A percentile compares a stretch with the other conserved stretches of the same genome.
Evolutionary conservation across 2,329 filamentous ascomycete species (phyloP).

Genomic region (Ophiostoma triangulosporum): DNA sequence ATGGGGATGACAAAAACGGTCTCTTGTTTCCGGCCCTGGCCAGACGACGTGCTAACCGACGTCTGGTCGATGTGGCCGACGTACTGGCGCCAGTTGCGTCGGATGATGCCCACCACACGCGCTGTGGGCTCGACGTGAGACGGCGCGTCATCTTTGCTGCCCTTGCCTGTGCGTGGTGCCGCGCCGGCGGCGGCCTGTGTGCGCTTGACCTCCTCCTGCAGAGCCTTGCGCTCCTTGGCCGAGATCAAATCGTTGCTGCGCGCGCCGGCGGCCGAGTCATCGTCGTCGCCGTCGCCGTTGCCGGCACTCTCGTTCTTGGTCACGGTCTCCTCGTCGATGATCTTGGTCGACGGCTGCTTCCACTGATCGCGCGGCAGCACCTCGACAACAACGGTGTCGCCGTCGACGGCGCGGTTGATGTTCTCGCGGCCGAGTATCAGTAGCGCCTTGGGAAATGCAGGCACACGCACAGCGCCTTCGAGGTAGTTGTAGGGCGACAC

Average conservation of each 20-base stretch:
- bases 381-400: slow-evolving; percentile 86
- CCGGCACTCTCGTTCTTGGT: slow-evolving; percentile 86
- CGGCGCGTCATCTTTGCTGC: slow-evolving; percentile 54
- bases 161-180: slow-evolving; percentile 47
- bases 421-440: slow-evolving; percentile 86
- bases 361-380: slow-evolving; percentile 88
- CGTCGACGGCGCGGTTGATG: slow-evolving; percentile 86
- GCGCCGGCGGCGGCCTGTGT: slow-evolving; percentile 66
- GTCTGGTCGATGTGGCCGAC: slow-evolving; percentile 89
- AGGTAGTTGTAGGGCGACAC: slow-evolving; percentile 97
- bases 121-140: slow-evolving; percentile 72
- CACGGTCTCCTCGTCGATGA: slow-evolving; percentile 84
- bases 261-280: slow-evolving; percentile 19
- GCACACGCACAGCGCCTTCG: slow-evolving; percentile 80
- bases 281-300: slow-evolving; percentile 57
- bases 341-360: slow-evolving; percentile 91
- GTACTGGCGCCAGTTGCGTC: slow-evolving; percentile 95
- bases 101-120: slow-evolving; percentile 80
- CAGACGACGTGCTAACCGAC: slow-evolving; percentile 59
- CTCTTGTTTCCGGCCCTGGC: slow-evolving; percentile 72
- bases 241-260: slow-evolving; percentile 49
- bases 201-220: slow-evolving; percentile 84
- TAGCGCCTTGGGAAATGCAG: slow-evolving; percentile 78
- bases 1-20: slow-evolving; percentile 92
- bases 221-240: slow-evolving; percentile 68